These are phyloP conservation scores for Fusarium compactum DNA, from an alignment of 2,329 filamentous ascomycete species.

Conservation along the genomic window DNA sequence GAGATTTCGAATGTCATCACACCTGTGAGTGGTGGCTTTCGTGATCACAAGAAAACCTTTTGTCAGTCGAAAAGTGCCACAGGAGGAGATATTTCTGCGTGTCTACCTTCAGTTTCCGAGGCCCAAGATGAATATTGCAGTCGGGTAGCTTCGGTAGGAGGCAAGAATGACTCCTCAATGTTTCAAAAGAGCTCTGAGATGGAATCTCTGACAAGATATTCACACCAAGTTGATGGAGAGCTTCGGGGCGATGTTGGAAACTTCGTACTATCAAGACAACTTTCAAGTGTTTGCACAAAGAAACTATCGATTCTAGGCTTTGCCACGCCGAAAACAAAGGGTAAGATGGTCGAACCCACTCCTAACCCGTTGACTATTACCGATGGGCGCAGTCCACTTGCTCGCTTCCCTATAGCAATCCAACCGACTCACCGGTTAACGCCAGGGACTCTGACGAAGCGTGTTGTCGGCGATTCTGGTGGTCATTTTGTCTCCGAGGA, in stretches of 20 bases:
- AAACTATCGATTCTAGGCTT: slow-evolving; percentile 16
- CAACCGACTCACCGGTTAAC: slow-evolving; percentile 43
- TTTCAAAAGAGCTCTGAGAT: not conserved
- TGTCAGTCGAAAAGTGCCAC: not conserved
- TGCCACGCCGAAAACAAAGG: slow-evolving; percentile 6
- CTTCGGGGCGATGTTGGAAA: not conserved
- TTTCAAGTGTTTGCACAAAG: slow-evolving; percentile 12
- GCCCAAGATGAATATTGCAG: not conserved
- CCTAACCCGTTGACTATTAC: slow-evolving; percentile 25
- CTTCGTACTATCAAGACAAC: slow-evolving; percentile 6
- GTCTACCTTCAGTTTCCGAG: not conserved
- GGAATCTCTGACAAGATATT: not conserved
- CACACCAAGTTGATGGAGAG: not conserved
- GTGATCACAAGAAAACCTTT: not conserved
- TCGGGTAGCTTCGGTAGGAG: not conserved
- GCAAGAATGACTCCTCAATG: not conserved
- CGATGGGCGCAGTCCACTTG: slow-evolving; percentile 40
- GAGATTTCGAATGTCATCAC: not conserved
- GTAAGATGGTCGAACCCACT: slow-evolving; percentile 19
- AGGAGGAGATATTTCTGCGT: not conserved
- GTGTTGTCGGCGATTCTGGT: slow-evolving; percentile 44
- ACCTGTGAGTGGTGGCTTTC: not conserved
- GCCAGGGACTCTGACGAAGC: slow-evolving; percentile 39
- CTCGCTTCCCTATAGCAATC: slow-evolving; percentile 48
- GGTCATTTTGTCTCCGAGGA: slow-evolving; percentile 40